Evolutionary conservation across 2,329 filamentous ascomycete genomes (phyloP), one percentile per base, ranked within the genome.

Genomic region (Hypoxylon sp.): DNA sequence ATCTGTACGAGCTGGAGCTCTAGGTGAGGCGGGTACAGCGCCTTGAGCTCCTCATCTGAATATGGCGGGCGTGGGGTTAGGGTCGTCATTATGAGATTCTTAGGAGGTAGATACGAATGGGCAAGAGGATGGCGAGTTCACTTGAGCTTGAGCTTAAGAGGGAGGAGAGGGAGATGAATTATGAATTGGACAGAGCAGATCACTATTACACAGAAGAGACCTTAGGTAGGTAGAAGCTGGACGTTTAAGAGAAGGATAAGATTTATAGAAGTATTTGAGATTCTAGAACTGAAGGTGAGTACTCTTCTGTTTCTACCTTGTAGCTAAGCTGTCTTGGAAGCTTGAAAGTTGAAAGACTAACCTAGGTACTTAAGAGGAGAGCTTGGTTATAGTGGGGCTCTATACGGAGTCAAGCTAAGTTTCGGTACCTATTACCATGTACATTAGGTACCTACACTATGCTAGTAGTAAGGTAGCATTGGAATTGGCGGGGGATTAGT

Each of bases 1-100:
- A 98, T 85, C 80, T 99, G 95, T 51, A 98, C 95, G 63, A 95
- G 87, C 76, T 95, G 91, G 34, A 99, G 87, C 76, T 94, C 86
- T 62, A 99, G 84, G 46, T 85, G 82, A 57, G 88, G 79, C 0
- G 95, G 95, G 80, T 97, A 99, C 62, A 98, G 88, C 72, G 83
- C 82, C 44, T 85, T 82, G 51, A 98, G 87, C 84, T 98, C 94
- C 62, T 92, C 89, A 69, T 89, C 81, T 46, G 90, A 89, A 80
- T 98, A 98, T 0, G 92, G 88, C 59, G 85, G 81, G 59, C 92
- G 87, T 50, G 92, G 92, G 46, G 85, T 79, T 46, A 97, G 84
- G 41, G 90, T 90, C 11, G 94, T 91, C 94, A 98, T 98, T 57
- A 65, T 73, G 63, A 56, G 48, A 39, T 17, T 13, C 19, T 19